Evolutionary conservation across 768 basidiomycete species (phyloP).

Genomic region (Neoboletus subvelutipes): DNA sequence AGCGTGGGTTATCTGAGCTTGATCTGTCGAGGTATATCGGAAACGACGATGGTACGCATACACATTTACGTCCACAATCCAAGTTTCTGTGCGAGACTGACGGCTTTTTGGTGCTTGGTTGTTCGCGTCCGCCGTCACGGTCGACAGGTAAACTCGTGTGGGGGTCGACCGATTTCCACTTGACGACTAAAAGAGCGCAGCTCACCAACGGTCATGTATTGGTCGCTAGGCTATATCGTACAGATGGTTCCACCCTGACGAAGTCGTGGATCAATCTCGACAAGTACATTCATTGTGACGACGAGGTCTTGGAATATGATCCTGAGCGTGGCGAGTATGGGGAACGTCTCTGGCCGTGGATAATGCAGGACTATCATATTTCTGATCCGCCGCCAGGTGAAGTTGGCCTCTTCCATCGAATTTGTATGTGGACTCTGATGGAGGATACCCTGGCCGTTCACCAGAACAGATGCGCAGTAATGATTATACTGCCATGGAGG

Average conservation of each 20-base stretch:
- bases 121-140: too few species aligned
- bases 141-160: slow-evolving; percentile 1
- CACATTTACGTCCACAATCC: not conserved
- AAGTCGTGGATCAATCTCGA: slow-evolving; percentile 8
- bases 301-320: slow-evolving; percentile 6
- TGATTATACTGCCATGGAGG: too few species aligned
- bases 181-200: not conserved
- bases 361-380: not conserved
- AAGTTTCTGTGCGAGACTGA: not conserved
- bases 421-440: not conserved
- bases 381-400: not conserved
- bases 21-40: slow-evolving; percentile 1
- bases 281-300: not conserved
- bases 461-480: not conserved
- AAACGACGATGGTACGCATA: not conserved
- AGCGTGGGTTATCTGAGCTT: not conserved
- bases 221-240: not conserved
- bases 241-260: not conserved
- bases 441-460: not conserved
- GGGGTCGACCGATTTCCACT: not conserved
- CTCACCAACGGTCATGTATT: not conserved
- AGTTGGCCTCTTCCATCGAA: not conserved
- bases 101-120: not conserved
- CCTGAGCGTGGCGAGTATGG: not conserved
- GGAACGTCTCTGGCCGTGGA: slow-evolving; percentile 1